Conservation (phyloP, 164 flowering plant species). For the Cinnamomum chago region DNA sequence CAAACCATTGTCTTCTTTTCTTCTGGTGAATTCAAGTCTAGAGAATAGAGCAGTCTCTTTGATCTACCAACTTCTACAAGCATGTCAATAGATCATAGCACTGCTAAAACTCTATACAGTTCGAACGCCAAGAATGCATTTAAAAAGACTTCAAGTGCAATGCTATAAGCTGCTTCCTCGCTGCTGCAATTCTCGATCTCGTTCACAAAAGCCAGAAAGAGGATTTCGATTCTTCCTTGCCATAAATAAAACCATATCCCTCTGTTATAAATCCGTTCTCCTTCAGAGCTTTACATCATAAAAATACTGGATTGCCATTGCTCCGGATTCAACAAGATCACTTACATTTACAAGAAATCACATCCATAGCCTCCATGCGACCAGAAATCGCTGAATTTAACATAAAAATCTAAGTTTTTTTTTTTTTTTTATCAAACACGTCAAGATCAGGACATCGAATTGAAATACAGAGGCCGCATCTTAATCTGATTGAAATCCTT, state of each 20-base stretch:
- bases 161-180: background rate
- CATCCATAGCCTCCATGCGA: background rate
- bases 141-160: background rate
- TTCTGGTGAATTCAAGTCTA: background rate
- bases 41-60: slow-evolving; percentile 3
- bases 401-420: background rate
- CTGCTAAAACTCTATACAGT: background rate
- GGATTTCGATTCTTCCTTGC: background rate
- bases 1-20: background rate
- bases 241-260: background rate
- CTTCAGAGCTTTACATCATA: background rate
- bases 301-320: background rate
- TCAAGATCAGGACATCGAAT: slow-evolving; percentile 2
- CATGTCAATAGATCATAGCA: slow-evolving; percentile 3
- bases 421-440: too few species aligned
- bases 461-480: background rate
- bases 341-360: too few species aligned
- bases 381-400: background rate
- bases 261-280: background rate
- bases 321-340: background rate
- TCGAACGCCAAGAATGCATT: background rate
- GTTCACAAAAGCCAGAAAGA: slow-evolving; percentile 4
- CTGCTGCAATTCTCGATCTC: slow-evolving; percentile 10
- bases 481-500: background rate
- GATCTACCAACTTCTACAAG: slow-evolving; percentile 8